Conservation (phyloP, 768 basidiomycete species). For the Serendipita sp. region DNA sequence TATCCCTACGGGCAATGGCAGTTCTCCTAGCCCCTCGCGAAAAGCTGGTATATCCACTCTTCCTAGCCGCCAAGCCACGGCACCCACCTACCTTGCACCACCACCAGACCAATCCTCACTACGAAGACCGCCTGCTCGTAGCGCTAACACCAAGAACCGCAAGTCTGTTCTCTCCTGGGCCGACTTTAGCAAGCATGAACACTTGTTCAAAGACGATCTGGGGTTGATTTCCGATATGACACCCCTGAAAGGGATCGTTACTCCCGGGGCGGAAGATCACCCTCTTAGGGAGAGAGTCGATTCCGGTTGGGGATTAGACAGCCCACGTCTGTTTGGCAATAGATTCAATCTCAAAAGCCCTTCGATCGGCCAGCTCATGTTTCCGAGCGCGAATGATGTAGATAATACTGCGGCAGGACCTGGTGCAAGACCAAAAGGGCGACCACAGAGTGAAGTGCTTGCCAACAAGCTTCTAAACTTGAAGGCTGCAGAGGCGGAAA, state of each 20-base stretch:
- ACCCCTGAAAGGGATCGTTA: not conserved
- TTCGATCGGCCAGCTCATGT: slow-evolving; percentile 1
- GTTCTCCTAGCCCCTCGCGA: not conserved
- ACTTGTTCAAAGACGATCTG: not conserved
- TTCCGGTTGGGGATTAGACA: not conserved
- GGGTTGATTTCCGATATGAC: not conserved
- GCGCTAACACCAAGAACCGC: not conserved
- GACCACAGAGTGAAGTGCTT: not conserved
- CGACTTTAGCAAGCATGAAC: not conserved
- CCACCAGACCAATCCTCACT: not conserved
- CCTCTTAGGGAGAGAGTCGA: not conserved
- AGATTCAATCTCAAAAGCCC: not conserved
- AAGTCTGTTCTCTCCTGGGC: not conserved
- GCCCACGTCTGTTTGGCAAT: not conserved
- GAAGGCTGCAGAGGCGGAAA: not conserved
- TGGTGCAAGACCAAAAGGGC: not conserved
- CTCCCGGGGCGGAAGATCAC: not conserved
- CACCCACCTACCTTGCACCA: not conserved
- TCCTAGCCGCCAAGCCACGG: not conserved
- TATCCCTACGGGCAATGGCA: not conserved
- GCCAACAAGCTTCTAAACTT: not conserved
- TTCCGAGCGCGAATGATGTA: not conserved
- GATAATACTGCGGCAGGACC: not conserved
- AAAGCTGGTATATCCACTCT: not conserved
- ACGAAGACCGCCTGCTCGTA: not conserved